Base-by-base conservation (phyloP, 805 yeast species). In the Saccharomycopsis fodiens region DNA sequence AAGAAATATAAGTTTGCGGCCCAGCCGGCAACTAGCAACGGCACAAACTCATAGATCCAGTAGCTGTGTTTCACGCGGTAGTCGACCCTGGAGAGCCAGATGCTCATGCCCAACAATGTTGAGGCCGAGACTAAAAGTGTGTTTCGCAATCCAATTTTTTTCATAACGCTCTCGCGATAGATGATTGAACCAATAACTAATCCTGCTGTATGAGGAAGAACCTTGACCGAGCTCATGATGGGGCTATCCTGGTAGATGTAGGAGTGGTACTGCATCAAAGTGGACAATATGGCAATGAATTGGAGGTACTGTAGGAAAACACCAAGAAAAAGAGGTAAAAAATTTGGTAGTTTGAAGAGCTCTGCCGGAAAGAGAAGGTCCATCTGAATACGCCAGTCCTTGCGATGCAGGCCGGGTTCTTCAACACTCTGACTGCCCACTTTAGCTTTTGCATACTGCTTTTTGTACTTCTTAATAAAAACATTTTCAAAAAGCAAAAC, bases 401-500 rank as follows among this genome's bases (percentile, higher is more conserved):
- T 12, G n/a, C 32, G 13, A n/a, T n/a, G 12, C 12, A 12, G 12
- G 32, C 32, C n/a, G 32, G n/a, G 13, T 12, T 29, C 32, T 29
- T 29, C 13, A 12, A 29, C n/a, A 12, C 32, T 29, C n/a, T 29
- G 32, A 29, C 13, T n/a, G 12, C n/a, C n/a, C n/a, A 12, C n/a
- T 29, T 29, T 29, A n/a, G n/a, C n/a, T n/a, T n/a, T 29, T 29
- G 32, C n/a, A n/a, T 29, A 29, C n/a, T 29, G 13, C n/a, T 29
- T 29, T 34, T 51, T 56, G 40, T 38, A 57, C 16, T 27, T 21
- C 35, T 49, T 53, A 31, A 53, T 48, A 44, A 45, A 54, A 13
- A 43, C 47, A 4, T 52, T 46, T 53, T 70, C 75, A 55, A 57
- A 64, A 4, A 57, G 17, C 23, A 61, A 52, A 34, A 56, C 61